Evolutionary conservation across 2,329 filamentous ascomycete species (phyloP), one percentile per base, ranked within the genome.

Genomic region (Pseudocercospora fuligena): DNA sequence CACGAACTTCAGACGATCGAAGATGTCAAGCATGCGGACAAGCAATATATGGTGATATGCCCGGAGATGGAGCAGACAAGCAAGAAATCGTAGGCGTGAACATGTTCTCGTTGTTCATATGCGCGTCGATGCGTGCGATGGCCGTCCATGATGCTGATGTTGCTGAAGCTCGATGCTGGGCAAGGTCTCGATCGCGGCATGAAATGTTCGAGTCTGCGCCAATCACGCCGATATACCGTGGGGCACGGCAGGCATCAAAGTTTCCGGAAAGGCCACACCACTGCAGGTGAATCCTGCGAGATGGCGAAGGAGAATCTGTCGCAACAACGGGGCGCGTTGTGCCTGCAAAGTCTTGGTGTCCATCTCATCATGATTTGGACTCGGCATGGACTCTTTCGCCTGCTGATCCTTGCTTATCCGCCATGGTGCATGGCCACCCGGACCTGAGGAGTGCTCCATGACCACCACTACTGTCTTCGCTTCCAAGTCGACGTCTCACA

Each of bases 331-430:
- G 25, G 49, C 49, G 49, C 23, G 23, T 25, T 27, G n/a, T 27
- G 19, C 12, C 23, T 25, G 25, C 19, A 53, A 53, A 53, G 49
- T 53, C 49, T 54, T 29, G 49, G 11, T 25, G 49, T 54, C 23
- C 25, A 56, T 56, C 40, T 43, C 51, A 56, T 56, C 51, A 56
- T 56, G 23, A 29, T 27, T 31, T 31, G 25, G 11, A n/a, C 25
- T 25, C 49, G 49, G 23, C 49, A 29, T 25, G 49, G 3, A 8
- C 49, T 27, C 33, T 43, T 16, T 56, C 51, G 59, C 40, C 46
- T 19, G 51, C 56, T 51, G 64, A 66, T 62, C 64, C 64, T 29
- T 63, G 64, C 64, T 62, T 31, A n/a, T 66, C 59, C 64, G 64
- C 51, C 51, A 54, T 54, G 11, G 21, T 29, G 51, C 51, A 29